These are phyloP conservation scores for Amanita exitialis DNA, from an alignment of 768 basidiomycete genomes.

Conservation along the genomic window DNA sequence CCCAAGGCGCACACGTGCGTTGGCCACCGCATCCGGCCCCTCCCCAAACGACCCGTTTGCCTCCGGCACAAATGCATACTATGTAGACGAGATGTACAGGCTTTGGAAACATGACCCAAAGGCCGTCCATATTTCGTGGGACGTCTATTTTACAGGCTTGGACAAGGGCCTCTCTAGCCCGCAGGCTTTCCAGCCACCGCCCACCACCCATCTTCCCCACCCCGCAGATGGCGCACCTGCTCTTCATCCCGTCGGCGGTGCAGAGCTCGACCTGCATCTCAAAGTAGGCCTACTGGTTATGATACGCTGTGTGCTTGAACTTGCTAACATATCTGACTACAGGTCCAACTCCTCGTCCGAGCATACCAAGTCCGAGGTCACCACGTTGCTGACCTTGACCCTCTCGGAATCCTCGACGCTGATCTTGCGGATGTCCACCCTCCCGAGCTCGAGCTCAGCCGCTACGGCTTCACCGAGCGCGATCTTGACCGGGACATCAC, in stretches of 20 bases:
- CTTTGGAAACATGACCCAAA: slow-evolving; percentile 85
- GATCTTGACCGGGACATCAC: slow-evolving; percentile 93
- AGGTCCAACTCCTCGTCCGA: slow-evolving; percentile 96
- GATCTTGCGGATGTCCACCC: slow-evolving; percentile 75
- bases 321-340: slow-evolving; percentile 2
- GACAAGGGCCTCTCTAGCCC: slow-evolving; percentile 75
- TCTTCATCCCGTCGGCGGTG: slow-evolving; percentile 56
- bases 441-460: slow-evolving; percentile 86
- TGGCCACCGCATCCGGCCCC: slow-evolving; percentile 45
- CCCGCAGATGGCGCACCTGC: slow-evolving; percentile 77
- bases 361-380: slow-evolving; percentile 99
- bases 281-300: slow-evolving; percentile 45
- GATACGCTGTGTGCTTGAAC: not conserved
- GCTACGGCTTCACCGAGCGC: slow-evolving; percentile 90
- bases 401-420: slow-evolving; percentile 84
- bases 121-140: slow-evolving; percentile 92
- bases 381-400: slow-evolving; percentile 92
- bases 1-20: slow-evolving; percentile 16
- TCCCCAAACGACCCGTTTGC: slow-evolving; percentile 83
- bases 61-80: slow-evolving; percentile 91
- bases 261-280: slow-evolving; percentile 85
- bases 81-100: slow-evolving; percentile 94
- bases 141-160: slow-evolving; percentile 87
- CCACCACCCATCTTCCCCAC: slow-evolving; percentile 48
- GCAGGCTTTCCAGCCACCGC: slow-evolving; percentile 82